Evolutionary conservation across 495 filamentous ascomycete species (phyloP).

Genomic region (Talaromyces stipitatus): DNA sequence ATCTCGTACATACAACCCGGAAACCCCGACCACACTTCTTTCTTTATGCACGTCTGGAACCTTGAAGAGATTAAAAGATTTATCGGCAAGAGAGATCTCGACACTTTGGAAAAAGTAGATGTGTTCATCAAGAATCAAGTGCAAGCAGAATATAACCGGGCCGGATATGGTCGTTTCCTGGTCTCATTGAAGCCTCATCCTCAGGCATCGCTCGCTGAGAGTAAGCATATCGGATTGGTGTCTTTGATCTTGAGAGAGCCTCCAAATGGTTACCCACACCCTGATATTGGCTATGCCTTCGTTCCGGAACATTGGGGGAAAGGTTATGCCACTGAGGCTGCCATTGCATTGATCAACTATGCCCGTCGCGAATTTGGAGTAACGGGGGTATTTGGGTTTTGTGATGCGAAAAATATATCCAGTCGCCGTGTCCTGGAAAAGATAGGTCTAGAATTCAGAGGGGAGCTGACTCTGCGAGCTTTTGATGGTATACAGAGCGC

Average conservation of each 20-base stretch:
- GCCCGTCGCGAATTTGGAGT: constrained; percentile 13
- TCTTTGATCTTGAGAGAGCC: constrained; percentile 22
- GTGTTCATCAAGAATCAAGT: constrained; percentile 14
- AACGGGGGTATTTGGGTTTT: constrained; percentile 13
- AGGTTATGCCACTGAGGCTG: constrained; percentile 33
- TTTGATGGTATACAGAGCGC: constrained; percentile 18
- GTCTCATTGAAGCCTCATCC: constrained; percentile 12
- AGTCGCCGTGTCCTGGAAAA: constrained; percentile 24
- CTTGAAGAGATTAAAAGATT: constrained; percentile 21
- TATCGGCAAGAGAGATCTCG: constrained; percentile 15
- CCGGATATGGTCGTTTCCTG: constrained; percentile 23
- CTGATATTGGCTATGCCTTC: constrained; percentile 29
- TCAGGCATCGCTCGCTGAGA: constrained; percentile 3
- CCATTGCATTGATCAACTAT: constrained; percentile 20
- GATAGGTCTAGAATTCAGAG: constrained; percentile 21
- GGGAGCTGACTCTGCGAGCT: constrained; percentile 15
- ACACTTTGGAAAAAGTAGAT: constrained; percentile 16
- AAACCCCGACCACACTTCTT: constrained; percentile 22
- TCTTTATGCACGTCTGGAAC: constrained; percentile 27
- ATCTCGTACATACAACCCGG: constrained; percentile 22
- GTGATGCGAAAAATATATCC: constrained; percentile 13
- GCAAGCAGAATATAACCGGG: constrained; percentile 17
- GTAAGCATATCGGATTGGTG: constrained; percentile 18
- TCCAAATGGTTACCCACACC: constrained; percentile 12
- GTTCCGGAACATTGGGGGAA: constrained; percentile 22